Percentiles rank a stretch among this genome's conserved stretches.
Conservation (phyloP, 2,329 filamentous ascomycete genomes). For the Stagonosporopsis vannaccii region DNA sequence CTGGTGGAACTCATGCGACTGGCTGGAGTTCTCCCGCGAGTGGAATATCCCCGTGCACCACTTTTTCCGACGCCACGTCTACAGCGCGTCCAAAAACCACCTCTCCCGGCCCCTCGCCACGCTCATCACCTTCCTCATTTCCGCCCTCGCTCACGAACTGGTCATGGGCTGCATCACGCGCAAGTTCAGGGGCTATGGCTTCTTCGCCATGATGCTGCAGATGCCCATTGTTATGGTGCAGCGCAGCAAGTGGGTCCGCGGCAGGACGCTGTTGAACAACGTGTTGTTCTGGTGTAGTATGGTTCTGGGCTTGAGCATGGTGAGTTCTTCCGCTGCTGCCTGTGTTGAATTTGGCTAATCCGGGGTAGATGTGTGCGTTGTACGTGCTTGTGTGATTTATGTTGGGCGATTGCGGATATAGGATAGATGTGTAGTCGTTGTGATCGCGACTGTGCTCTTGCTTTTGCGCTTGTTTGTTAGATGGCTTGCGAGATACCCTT, state of each 20-base stretch:
- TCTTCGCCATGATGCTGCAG: slow-evolving; percentile 95
- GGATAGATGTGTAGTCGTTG: neutral
- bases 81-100: slow-evolving; percentile 78
- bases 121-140: slow-evolving; percentile 89
- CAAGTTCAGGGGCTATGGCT: slow-evolving; percentile 93
- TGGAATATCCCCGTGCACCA: slow-evolving; percentile 99
- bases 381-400: slow-evolving; percentile 47
- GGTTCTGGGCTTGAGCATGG: slow-evolving; percentile 83
- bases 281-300: slow-evolving; percentile 89
- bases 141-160: slow-evolving; percentile 87
- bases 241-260: slow-evolving; percentile 76
- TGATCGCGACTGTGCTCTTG: neutral
- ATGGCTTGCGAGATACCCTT: slow-evolving; percentile 29
- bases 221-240: slow-evolving; percentile 94
- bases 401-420: neutral
- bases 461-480: neutral
- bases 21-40: slow-evolving; percentile 87
- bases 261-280: slow-evolving; percentile 76
- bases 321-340: slow-evolving; percentile 52
- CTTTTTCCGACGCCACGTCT: slow-evolving; percentile 94
- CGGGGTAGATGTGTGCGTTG: slow-evolving; percentile 47
- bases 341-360: slow-evolving; percentile 17
- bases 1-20: slow-evolving; percentile 79
- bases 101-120: slow-evolving; percentile 82
- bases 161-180: slow-evolving; percentile 99